Conservation (phyloP, 495 filamentous ascomycete genomes). For the Penicillium cataractarum region DNA sequence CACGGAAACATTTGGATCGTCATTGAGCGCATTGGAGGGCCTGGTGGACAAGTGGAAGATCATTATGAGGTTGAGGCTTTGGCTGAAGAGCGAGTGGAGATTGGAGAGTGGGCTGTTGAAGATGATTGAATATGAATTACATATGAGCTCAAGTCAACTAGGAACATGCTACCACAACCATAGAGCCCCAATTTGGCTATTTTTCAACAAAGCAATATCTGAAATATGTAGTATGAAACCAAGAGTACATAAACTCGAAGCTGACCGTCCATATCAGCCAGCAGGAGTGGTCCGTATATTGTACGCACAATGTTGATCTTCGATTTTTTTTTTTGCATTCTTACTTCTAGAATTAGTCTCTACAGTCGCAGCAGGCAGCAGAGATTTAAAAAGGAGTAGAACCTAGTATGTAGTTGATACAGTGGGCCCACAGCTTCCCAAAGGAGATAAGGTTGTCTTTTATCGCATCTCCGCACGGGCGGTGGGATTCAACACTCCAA, state of each 20-base stretch:
- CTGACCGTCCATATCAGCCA: background rate
- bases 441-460: conserved; percentile 13
- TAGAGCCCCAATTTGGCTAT: too few relatives aligned
- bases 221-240: background rate
- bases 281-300: background rate
- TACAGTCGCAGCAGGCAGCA: background rate
- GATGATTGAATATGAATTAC: conserved; percentile 30
- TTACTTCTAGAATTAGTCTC: too few relatives aligned
- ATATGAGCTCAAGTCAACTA: background rate
- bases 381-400: background rate
- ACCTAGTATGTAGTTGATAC: background rate
- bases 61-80: conserved; percentile 67
- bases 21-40: conserved; percentile 69
- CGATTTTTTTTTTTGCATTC: too few relatives aligned
- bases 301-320: too few relatives aligned
- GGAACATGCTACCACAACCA: too few relatives aligned
- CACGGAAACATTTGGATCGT: conserved; percentile 73
- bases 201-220: too few relatives aligned
- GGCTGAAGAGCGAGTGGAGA: conserved; percentile 65
- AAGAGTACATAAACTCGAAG: background rate
- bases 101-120: conserved; percentile 59
- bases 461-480: conserved; percentile 33
- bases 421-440: background rate
- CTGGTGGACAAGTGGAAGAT: conserved; percentile 53
- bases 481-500: conserved; percentile 28